Evolutionary conservation across 768 basidiomycete genomes (phyloP).

Genomic region (Trametes cingulata): DNA sequence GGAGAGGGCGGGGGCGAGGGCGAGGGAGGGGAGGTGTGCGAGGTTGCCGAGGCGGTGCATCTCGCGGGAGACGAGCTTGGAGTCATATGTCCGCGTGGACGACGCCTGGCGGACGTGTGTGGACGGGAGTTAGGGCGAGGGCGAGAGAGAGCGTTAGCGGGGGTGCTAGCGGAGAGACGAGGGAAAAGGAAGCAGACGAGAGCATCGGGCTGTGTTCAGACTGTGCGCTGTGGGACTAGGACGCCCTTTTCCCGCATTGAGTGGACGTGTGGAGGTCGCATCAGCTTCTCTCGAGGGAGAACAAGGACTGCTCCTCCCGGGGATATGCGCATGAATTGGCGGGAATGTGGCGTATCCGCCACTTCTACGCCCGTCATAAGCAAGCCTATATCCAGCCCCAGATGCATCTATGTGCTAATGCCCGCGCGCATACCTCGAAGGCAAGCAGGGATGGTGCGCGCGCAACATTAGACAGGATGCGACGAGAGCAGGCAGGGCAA

Average conservation of each 20-base stretch:
- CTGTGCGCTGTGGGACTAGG: not conserved
- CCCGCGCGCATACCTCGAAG: too few species aligned
- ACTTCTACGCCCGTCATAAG: too few species aligned
- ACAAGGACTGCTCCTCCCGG: too few species aligned
- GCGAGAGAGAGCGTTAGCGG: not conserved
- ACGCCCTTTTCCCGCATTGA: not conserved
- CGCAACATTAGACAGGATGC: too few species aligned
- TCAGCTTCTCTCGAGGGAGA: too few species aligned
- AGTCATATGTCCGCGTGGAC: slow-evolving; percentile 66
- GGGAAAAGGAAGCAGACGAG: slow-evolving; percentile 2
- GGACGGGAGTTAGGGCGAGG: not conserved
- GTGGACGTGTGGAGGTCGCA: too few species aligned
- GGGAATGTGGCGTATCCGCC: too few species aligned
- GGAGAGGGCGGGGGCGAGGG: slow-evolving; percentile 54
- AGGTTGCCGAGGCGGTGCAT: slow-evolving; percentile 81
- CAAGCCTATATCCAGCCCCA: too few species aligned
- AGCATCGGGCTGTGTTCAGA: not conserved
- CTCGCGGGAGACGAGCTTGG: slow-evolving; percentile 78
- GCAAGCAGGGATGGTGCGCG: too few species aligned
- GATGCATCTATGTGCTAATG: too few species aligned
- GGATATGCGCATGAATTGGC: too few species aligned
- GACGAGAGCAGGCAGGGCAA: too few species aligned
- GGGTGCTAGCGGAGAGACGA: not conserved
- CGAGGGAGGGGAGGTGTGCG: slow-evolving; percentile 51
- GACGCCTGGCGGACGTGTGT: slow-evolving; percentile 9